Percentiles rank a stretch among this genome's conserved stretches.
phyloP scores from a whole-genome alignment of 495 filamentous ascomycete species.

The Xanthoparmelia taractica region DNA sequence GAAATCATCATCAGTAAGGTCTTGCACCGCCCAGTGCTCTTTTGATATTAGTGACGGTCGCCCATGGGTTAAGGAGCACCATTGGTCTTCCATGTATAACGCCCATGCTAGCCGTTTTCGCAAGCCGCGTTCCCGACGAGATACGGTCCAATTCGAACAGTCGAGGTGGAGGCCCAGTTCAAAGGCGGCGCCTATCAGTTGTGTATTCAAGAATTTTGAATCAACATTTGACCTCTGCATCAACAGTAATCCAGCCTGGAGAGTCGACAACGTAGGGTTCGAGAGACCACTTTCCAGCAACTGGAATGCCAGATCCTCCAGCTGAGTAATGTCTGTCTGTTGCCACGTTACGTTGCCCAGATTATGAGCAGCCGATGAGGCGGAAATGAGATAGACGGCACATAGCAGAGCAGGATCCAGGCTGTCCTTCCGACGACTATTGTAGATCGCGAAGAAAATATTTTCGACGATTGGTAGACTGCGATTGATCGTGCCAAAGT shows the following conservation, averaged over 20 bases:
- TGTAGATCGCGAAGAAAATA: conserved; percentile 77
- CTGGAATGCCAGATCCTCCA: conserved; percentile 70
- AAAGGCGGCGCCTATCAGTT: conserved; percentile 52
- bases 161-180: conserved; percentile 52
- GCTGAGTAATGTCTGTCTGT: conserved; percentile 62
- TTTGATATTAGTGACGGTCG: conserved; percentile 49
- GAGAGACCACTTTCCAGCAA: conserved; percentile 70
- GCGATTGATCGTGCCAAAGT: conserved; percentile 88
- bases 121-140: conserved; percentile 47
- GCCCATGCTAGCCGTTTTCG: conserved; percentile 54
- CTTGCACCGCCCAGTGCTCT: conserved; percentile 51
- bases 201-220: conserved; percentile 78
- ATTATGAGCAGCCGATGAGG: conserved; percentile 81
- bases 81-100: conserved; percentile 54
- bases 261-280: conserved; percentile 80
- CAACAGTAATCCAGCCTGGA: conserved; percentile 84
- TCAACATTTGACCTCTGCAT: conserved; percentile 82
- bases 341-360: conserved; percentile 54
- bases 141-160: conserved; percentile 48
- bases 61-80: conserved; percentile 49
- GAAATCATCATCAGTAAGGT: conserved; percentile 47
- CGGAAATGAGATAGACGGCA: conserved; percentile 81
- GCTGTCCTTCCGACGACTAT: conserved; percentile 58
- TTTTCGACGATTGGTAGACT: conserved; percentile 86
- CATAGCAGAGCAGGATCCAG: conserved; percentile 80